Evolutionary conservation across 805 yeast genomes (phyloP), one percentile per base, ranked within the genome.

Genomic region (Suhomyces sp.): DNA sequence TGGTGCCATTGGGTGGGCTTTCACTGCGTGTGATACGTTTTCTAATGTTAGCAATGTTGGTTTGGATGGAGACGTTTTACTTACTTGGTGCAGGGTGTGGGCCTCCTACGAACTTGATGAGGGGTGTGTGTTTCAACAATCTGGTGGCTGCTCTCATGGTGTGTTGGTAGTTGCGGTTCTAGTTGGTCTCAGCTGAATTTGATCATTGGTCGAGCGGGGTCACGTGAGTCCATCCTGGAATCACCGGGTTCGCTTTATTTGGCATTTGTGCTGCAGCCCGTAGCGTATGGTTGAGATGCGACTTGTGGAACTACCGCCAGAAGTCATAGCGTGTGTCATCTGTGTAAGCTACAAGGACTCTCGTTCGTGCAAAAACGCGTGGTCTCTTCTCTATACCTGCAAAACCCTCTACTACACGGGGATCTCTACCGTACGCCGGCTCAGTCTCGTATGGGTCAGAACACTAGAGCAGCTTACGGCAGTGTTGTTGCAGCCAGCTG

Each of bases 91-190:
- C 67, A 29, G 75, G 65, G 67, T 86, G 90, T 48, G 90, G 86
- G 46, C 91, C 91, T 42, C 97, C 97, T 46, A 90, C 81, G 66
- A 93, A 93, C 65, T 86, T 87, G 72, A 93, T 93, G 68, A 85
- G 76, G 13, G 96, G 97, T 23, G 79, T 76, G 65, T 82, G 79
- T 59, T 73, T 68, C 50, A 72, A 63, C 55, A 73, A 61, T 50
- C 67, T 61, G 26, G 64, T 54, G 19, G 73, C 58, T 44, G 65
- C 60, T 61, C 64, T 74, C 80, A 75, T 75, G 41, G 15, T 46
- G 13, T 24, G 35, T n/a, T 38, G 24, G 24, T 38, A 29, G 42
- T 38, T 17, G 42, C 24, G 22, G 5, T 38, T 38, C 23, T 8
- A 26, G 33, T 29, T 13, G 12, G 33, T 38, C 23, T 3, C 19